A percentile compares a stretch with the other conserved stretches of the same genome.
phyloP scores from a whole-genome alignment of 768 basidiomycete genomes.

The Hemileccinum impolitum region DNA sequence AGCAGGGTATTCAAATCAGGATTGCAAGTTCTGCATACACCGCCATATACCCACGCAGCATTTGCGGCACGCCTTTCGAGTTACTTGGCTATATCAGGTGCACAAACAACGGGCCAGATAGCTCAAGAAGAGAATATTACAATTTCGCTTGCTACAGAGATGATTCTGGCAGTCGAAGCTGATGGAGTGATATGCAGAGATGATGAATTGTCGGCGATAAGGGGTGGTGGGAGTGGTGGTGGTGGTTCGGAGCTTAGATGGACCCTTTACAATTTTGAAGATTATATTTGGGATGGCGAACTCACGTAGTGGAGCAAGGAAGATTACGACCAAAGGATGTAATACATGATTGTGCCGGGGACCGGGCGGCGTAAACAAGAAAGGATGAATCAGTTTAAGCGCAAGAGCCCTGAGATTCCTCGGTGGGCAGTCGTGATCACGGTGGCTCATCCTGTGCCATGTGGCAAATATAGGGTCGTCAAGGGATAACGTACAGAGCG shows the following conservation, averaged over 20 bases:
- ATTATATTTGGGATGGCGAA: slow-evolving; percentile 77
- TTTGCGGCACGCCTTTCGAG: slow-evolving; percentile 67
- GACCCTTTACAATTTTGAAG: slow-evolving; percentile 64
- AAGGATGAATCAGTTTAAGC: not conserved
- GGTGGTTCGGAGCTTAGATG: slow-evolving; percentile 63
- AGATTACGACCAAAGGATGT: slow-evolving; percentile 9
- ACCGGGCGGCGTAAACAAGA: not conserved
- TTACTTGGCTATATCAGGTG: slow-evolving; percentile 47
- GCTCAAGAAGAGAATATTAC: slow-evolving; percentile 69
- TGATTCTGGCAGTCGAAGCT: slow-evolving; percentile 71
- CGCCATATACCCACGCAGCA: slow-evolving; percentile 62
- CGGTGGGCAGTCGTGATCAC: not conserved
- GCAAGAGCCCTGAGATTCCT: not conserved
- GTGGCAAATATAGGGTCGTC: not conserved
- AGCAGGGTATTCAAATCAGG: slow-evolving; percentile 69
- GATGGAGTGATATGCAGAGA: slow-evolving; percentile 76
- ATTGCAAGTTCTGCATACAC: slow-evolving; percentile 80
- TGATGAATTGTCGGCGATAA: slow-evolving; percentile 43
- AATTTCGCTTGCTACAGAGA: slow-evolving; percentile 70
- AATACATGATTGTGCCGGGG: not conserved
- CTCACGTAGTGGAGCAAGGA: slow-evolving; percentile 1
- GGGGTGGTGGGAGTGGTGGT: slow-evolving; percentile 44
- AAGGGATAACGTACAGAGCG: not conserved
- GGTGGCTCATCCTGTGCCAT: slow-evolving; percentile 6
- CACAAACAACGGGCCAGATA: slow-evolving; percentile 64